Percentiles rank a stretch among this genome's conserved stretches.
phyloP scores from a whole-genome alignment of 768 basidiomycete species.

The Hirschioporus abietinus region DNA sequence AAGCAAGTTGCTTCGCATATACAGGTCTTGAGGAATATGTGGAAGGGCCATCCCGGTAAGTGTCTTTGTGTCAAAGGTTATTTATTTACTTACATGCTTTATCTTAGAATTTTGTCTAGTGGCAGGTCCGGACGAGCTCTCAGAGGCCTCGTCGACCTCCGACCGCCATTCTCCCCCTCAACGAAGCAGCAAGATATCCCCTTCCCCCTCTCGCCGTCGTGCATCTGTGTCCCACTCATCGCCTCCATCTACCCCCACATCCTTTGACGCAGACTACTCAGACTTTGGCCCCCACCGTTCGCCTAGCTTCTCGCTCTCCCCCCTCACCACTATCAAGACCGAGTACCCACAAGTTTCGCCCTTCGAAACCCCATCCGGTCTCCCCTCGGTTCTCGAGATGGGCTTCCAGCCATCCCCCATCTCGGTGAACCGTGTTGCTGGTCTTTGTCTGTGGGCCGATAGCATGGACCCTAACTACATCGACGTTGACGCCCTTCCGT shows the following conservation, averaged over 20 bases:
- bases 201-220: slow-evolving; percentile 11
- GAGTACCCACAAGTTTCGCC: slow-evolving; percentile 21
- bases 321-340: slow-evolving; percentile 20
- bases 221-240: background rate
- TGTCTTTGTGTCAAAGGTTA: slow-evolving; percentile 8
- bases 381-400: slow-evolving; percentile 11
- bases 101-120: slow-evolving; percentile 67
- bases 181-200: slow-evolving; percentile 24
- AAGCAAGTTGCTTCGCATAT: slow-evolving; percentile 90
- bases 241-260: background rate
- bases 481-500: slow-evolving; percentile 49
- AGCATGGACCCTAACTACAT: slow-evolving; percentile 62
- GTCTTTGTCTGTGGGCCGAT: slow-evolving; percentile 55
- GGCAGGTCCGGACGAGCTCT: slow-evolving; percentile 71
- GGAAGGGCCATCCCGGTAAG: slow-evolving; percentile 75
- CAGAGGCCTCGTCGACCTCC: slow-evolving; percentile 26
- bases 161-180: slow-evolving; percentile 21
- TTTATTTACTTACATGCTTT: slow-evolving; percentile 9
- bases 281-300: background rate
- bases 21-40: slow-evolving; percentile 82
- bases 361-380: slow-evolving; percentile 9
- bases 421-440: slow-evolving; percentile 28
- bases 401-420: slow-evolving; percentile 2
- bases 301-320: slow-evolving; percentile 20
- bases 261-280: background rate